These are phyloP conservation scores for Melampsora occidentalis DNA, from an alignment of 1,284 basidiomycete genomes.

Conservation along the genomic window DNA sequence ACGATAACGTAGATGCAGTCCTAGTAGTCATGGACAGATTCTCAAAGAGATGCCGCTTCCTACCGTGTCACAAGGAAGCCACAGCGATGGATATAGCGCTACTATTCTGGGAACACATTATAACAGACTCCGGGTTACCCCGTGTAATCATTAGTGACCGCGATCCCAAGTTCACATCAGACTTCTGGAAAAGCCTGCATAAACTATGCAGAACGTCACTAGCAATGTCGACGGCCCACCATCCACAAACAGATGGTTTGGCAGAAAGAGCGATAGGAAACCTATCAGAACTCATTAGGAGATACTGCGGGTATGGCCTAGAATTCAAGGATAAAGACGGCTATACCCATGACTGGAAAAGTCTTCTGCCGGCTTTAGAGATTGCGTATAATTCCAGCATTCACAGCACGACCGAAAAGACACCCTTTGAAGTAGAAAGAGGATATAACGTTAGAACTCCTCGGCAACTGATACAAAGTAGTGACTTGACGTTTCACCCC, in stretches of 20 bases:
- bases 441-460: neutral
- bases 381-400: slow-evolving; percentile 3
- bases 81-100: slow-evolving; percentile 5
- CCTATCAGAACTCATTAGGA: no score
- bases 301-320: no score
- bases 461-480: no score
- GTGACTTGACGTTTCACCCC: no score
- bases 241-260: no score
- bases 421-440: slow-evolving; percentile 10
- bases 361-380: slow-evolving; percentile 2
- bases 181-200: slow-evolving; percentile 57
- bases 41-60: neutral
- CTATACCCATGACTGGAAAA: slow-evolving; percentile 11
- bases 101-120: slow-evolving; percentile 1
- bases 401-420: neutral
- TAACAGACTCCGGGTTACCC: slow-evolving; percentile 52
- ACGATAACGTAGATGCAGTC: neutral
- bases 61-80: slow-evolving; percentile 18
- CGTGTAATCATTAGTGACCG: no score
- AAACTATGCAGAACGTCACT: slow-evolving; percentile 54
- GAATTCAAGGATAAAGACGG: no score
- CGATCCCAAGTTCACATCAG: slow-evolving; percentile 56
- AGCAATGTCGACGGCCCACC: slow-evolving; percentile 57
- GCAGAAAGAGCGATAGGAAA: no score
- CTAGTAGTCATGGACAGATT: neutral